Evolutionary conservation across 2,329 filamentous ascomycete genomes (phyloP).

Genomic region (Nothopassalora personata): DNA sequence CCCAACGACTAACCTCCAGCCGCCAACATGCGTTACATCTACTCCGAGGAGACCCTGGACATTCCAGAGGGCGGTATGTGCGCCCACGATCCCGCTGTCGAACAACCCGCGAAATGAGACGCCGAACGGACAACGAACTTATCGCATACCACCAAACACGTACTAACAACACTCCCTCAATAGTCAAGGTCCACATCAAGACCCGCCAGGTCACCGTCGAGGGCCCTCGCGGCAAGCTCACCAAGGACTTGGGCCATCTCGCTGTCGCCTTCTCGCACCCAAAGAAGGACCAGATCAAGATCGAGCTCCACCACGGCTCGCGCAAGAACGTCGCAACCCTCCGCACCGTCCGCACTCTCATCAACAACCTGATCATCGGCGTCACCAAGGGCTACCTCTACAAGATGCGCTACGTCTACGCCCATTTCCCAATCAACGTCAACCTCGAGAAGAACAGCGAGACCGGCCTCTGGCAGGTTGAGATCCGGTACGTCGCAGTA

Average conservation of each 20-base stretch:
- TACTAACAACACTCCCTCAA: slow-evolving; percentile 27
- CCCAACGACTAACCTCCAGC: slow-evolving; percentile 8
- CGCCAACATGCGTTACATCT: slow-evolving; percentile 98
- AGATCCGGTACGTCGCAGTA: slow-evolving; percentile 76
- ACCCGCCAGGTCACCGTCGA: slow-evolving; percentile 94
- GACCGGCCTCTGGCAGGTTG: slow-evolving; percentile 81
- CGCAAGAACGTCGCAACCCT: slow-evolving; percentile 98
- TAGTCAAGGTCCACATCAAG: slow-evolving; percentile 98
- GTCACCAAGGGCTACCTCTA: slow-evolving; percentile 99
- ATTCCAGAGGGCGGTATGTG: slow-evolving; percentile 95
- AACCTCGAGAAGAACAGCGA: slow-evolving; percentile 96
- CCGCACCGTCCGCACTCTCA: slow-evolving; percentile 94
- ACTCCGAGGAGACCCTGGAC: slow-evolving; percentile 90
- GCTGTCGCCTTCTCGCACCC: slow-evolving; percentile 91
- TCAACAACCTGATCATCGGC: slow-evolving; percentile 98
- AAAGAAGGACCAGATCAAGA: slow-evolving; percentile 80
- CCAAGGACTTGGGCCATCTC: slow-evolving; percentile 94
- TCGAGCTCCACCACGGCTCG: slow-evolving; percentile 96
- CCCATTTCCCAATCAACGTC: slow-evolving; percentile 99
- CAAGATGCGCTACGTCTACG: slow-evolving; percentile 99
- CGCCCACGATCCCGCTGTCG: slow-evolving; percentile 7
- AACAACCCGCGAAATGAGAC: not conserved
- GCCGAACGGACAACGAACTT: not conserved
- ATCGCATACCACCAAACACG: slow-evolving; percentile 5
- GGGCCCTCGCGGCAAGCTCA: slow-evolving; percentile 94